Percentiles rank a stretch among this genome's conserved stretches.
Conservation (phyloP, 352 stramenopile genomes). For the Pythium brachiatum region DNA sequence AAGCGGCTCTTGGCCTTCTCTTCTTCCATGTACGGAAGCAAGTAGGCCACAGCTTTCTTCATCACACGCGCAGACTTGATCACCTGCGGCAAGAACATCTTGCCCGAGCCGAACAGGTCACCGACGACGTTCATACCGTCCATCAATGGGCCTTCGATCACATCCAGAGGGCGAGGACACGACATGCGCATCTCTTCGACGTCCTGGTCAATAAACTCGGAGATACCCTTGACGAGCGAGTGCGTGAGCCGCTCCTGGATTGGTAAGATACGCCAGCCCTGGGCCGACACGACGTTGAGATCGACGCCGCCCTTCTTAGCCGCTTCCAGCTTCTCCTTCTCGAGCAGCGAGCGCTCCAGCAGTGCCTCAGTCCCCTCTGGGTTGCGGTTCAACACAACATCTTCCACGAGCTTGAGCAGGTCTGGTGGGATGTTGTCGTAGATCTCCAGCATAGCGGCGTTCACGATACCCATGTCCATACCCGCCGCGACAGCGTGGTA, state of each 20-base stretch:
- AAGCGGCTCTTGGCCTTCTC: conserved; percentile 91
- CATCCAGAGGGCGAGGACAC: conserved; percentile 85
- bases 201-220: conserved; percentile 94
- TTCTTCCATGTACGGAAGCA: conserved; percentile 98
- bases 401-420: conserved; percentile 88
- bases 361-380: conserved; percentile 90
- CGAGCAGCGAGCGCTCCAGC: conserved; percentile 85
- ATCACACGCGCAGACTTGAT: conserved; percentile 98
- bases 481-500: conserved; percentile 94
- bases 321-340: conserved; percentile 79
- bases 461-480: conserved; percentile 99
- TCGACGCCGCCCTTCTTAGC: conserved; percentile 82
- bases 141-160: conserved; percentile 99
- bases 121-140: conserved; percentile 98
- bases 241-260: conserved; percentile 93
- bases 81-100: conserved; percentile 99
- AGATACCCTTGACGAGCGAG: conserved; percentile 97
- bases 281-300: conserved; percentile 47
- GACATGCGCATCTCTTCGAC: conserved; percentile 92
- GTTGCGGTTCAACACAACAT: conserved; percentile 93
- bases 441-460: conserved; percentile 87
- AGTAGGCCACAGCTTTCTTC: conserved; percentile 98
- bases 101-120: conserved; percentile 95
- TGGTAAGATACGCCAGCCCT: conserved; percentile 89
- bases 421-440: conserved; percentile 87